These are phyloP conservation scores for Escallonia rubra DNA, from an alignment of 129 eudicot species.

Conservation along the genomic window DNA sequence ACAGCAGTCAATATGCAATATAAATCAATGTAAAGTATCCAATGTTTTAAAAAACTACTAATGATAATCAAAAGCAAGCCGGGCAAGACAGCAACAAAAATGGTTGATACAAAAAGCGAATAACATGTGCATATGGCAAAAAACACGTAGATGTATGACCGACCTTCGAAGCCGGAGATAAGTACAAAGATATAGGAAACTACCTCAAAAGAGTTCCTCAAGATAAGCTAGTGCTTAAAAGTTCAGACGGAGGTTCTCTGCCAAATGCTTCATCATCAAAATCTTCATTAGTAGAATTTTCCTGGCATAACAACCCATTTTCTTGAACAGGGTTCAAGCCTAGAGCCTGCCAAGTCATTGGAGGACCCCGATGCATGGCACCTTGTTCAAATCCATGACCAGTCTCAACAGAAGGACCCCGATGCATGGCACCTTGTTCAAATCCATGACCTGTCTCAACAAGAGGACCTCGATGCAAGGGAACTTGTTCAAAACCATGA, in stretches of 20 bases:
- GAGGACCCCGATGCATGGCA: constrained; percentile 14
- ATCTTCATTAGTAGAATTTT: constrained; percentile 47
- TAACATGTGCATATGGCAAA: background rate
- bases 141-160: background rate
- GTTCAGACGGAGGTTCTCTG: constrained; percentile 43
- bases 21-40: no score
- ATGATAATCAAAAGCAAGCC: background rate
- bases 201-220: constrained; percentile 28
- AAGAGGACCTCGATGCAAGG: no score
- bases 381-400: constrained; percentile 16
- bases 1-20: no score
- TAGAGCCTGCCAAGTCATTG: constrained; percentile 35
- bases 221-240: constrained; percentile 26
- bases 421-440: constrained; percentile 13
- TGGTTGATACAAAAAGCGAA: background rate
- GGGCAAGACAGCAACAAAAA: background rate
- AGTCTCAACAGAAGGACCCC: constrained; percentile 1
- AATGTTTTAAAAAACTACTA: no score
- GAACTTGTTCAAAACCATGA: no score
- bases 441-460: constrained; percentile 14
- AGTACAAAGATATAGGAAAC: background rate
- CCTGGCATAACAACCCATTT: constrained; percentile 36
- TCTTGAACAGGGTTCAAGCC: constrained; percentile 31
- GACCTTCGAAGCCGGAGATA: background rate
- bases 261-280: constrained; percentile 47